Conservation (phyloP, 2,329 filamentous ascomycete species). For the Alternaria dauci region DNA sequence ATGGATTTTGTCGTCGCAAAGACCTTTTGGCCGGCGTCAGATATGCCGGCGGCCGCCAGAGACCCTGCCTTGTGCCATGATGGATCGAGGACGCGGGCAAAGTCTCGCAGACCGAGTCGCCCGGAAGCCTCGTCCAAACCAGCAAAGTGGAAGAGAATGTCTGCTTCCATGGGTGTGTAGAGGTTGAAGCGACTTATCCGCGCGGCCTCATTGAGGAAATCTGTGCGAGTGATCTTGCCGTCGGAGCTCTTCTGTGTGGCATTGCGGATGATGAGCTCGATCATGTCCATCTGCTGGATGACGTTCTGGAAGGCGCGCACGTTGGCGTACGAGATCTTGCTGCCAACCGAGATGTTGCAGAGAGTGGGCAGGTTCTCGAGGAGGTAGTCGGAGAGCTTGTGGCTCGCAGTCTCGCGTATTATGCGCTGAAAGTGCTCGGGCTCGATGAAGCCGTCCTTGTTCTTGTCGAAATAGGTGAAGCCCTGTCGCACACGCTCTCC, state of each 20-base stretch:
- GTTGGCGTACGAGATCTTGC: slow-evolving; percentile 96
- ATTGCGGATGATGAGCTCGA: slow-evolving; percentile 90
- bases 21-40: slow-evolving; percentile 60
- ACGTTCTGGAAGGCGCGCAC: slow-evolving; percentile 98
- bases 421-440: slow-evolving; percentile 97
- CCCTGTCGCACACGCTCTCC: slow-evolving; percentile 96
- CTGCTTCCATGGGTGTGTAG: slow-evolving; percentile 98
- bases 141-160: slow-evolving; percentile 98
- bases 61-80: slow-evolving; percentile 79
- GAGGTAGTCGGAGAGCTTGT: slow-evolving; percentile 97
- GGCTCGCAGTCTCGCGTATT: slow-evolving; percentile 87
- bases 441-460: slow-evolving; percentile 93
- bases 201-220: slow-evolving; percentile 94
- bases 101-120: slow-evolving; percentile 81
- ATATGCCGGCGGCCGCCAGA: slow-evolving; percentile 57
- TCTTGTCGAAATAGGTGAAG: slow-evolving; percentile 89
- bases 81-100: slow-evolving; percentile 92
- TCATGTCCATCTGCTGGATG: slow-evolving; percentile 96
- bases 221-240: slow-evolving; percentile 90
- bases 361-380: slow-evolving; percentile 89
- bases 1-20: slow-evolving; percentile 66
- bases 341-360: slow-evolving; percentile 91
- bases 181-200: slow-evolving; percentile 91
- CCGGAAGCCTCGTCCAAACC: slow-evolving; percentile 90
- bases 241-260: slow-evolving; percentile 84